Percentiles rank a stretch among this genome's conserved stretches.
phyloP scores from a whole-genome alignment of 2,329 filamentous ascomycete genomes.

The Endocalyx cinctus region DNA sequence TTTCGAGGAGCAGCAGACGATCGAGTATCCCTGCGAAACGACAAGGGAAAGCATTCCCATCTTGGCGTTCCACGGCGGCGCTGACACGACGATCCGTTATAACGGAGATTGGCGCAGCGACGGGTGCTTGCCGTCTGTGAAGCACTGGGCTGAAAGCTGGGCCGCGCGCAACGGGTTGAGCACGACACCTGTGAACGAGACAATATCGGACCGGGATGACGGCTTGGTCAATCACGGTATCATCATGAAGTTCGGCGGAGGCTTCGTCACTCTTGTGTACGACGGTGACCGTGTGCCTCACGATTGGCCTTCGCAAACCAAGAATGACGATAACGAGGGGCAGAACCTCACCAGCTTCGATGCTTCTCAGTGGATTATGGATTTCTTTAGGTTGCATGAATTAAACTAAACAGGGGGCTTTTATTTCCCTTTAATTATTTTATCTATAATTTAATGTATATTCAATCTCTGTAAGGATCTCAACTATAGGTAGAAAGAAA shows the following conservation, averaged over 20 bases:
- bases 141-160: constrained; percentile 36
- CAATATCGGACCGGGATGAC: constrained; percentile 8
- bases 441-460: too few species aligned
- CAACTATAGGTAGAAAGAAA: too few species aligned
- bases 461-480: too few species aligned
- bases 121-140: constrained; percentile 39
- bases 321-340: constrained; percentile 17
- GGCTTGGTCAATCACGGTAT: too few species aligned
- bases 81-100: constrained; percentile 42
- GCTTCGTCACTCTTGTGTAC: constrained; percentile 19
- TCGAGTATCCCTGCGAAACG: constrained; percentile 32
- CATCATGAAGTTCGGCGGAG: constrained; percentile 2
- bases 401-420: too few species aligned
- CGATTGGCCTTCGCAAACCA: constrained; percentile 19
- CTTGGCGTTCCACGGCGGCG: constrained; percentile 46
- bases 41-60: constrained; percentile 35
- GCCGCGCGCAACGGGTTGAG: constrained; percentile 23
- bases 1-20: constrained; percentile 25
- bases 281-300: constrained; percentile 21
- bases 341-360: constrained; percentile 18
- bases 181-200: constrained; percentile 1
- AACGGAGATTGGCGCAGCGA: constrained; percentile 36
- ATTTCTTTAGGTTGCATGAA: constrained; percentile 16
- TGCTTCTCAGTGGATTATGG: constrained; percentile 20
- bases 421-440: too few species aligned